phyloP scores from a whole-genome alignment of 129 eudicot genomes.

The Chrysanthemum seticuspe region DNA sequence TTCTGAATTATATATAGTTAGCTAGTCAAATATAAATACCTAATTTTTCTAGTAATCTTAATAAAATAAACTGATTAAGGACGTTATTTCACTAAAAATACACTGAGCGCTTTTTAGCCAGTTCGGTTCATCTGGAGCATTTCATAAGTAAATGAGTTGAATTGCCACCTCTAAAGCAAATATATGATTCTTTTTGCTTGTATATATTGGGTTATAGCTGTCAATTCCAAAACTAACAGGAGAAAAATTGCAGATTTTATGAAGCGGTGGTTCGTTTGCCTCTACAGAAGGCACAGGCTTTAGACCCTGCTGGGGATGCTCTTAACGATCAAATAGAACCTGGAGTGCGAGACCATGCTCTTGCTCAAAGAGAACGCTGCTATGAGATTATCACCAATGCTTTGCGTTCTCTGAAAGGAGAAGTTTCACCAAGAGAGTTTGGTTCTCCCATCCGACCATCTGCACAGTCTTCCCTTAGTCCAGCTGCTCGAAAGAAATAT shows the following conservation, averaged over 20 bases:
- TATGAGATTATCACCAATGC: slow-evolving; percentile 79
- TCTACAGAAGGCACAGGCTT: slow-evolving; percentile 86
- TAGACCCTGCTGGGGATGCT: slow-evolving; percentile 95
- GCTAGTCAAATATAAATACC: slow-evolving; percentile 4
- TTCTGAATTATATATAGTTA: not conserved
- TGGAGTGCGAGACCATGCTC: slow-evolving; percentile 63
- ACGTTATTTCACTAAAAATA: not conserved
- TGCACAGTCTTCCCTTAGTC: slow-evolving; percentile 70
- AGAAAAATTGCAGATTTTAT: slow-evolving; percentile 63
- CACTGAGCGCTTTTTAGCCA: not conserved
- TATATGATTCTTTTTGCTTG: slow-evolving; percentile 4
- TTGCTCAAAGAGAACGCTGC: slow-evolving; percentile 86
- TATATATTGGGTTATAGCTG: not conserved
- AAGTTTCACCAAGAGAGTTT: slow-evolving; percentile 54
- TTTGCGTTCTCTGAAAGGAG: slow-evolving; percentile 80
- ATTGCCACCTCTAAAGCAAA: slow-evolving; percentile 7
- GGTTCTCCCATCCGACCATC: slow-evolving; percentile 80
- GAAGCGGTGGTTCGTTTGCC: slow-evolving; percentile 97
- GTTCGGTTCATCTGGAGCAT: not conserved
- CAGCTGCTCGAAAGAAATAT: slow-evolving; percentile 71
- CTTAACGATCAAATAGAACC: slow-evolving; percentile 84
- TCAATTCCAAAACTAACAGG: slow-evolving; percentile 24
- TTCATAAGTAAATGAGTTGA: not conserved
- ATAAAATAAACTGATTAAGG: not conserved
- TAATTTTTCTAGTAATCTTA: not conserved